Conservation (phyloP, 345 rosid genomes). For the Eucalyptus virginea region DNA sequence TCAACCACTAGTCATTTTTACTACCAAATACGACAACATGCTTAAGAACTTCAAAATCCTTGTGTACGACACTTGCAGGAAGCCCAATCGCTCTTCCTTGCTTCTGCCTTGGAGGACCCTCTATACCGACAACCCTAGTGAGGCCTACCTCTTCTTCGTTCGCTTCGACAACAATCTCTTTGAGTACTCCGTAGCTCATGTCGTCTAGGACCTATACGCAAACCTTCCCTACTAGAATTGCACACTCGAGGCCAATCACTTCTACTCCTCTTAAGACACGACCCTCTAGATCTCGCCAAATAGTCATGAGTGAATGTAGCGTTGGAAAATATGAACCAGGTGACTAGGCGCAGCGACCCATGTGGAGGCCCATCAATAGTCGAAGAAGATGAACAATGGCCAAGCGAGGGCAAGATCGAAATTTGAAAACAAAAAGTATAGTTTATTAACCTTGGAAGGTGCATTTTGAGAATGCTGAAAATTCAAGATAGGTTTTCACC, state of each 20-base stretch:
- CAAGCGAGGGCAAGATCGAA: background rate
- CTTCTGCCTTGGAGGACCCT: slow-evolving; percentile 12
- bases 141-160: slow-evolving; percentile 37
- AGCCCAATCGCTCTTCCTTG: slow-evolving; percentile 18
- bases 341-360: too few relatives aligned
- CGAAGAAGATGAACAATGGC: background rate
- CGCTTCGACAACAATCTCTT: background rate
- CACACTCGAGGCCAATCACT: slow-evolving; percentile 50
- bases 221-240: slow-evolving; percentile 43
- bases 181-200: slow-evolving; percentile 9
- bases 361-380: background rate
- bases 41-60: slow-evolving; percentile 20
- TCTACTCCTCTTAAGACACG: slow-evolving; percentile 4
- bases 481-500: background rate
- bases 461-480: fast-evolving
- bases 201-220: slow-evolving; percentile 5
- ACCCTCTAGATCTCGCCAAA: too few relatives aligned
- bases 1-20: slow-evolving; percentile 21
- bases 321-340: too few relatives aligned
- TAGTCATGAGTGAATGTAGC: too few relatives aligned
- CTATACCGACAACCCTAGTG: slow-evolving; percentile 23
- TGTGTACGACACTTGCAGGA: slow-evolving; percentile 3
- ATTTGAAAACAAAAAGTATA: too few relatives aligned
- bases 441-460: too few relatives aligned
- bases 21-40: slow-evolving; percentile 21